phyloP scores from a whole-genome alignment of 768 basidiomycete species.

The Hemileccinum rubropunctum region DNA sequence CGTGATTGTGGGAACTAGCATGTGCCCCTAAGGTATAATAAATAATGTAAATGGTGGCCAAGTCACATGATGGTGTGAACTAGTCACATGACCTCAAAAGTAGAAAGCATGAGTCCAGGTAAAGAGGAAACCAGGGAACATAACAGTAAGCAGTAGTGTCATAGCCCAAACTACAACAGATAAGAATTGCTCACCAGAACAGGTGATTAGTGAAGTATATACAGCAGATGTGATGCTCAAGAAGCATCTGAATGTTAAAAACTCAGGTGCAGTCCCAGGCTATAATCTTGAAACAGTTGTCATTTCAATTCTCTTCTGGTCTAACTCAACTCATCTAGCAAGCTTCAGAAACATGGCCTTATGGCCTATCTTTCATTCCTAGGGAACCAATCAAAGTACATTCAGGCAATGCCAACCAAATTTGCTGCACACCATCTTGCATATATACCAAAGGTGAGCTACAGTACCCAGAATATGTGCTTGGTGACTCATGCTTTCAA shows the following conservation, averaged over 20 bases:
- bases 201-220: constrained; percentile 24
- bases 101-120: too few relatives aligned
- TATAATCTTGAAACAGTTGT: constrained; percentile 15
- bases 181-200: constrained; percentile 8
- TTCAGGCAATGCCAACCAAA: not conserved
- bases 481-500: not conserved
- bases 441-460: constrained; percentile 16
- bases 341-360: constrained; percentile 16
- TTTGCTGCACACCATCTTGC: constrained; percentile 21
- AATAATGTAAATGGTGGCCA: too few relatives aligned
- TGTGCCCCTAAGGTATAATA: too few relatives aligned
- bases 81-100: too few relatives aligned
- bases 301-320: constrained; percentile 24
- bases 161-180: too few relatives aligned
- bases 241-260: constrained; percentile 8
- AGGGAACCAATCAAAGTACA: constrained; percentile 9
- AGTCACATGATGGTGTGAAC: too few relatives aligned
- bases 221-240: constrained; percentile 14
- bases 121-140: too few relatives aligned
- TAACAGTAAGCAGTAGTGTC: too few relatives aligned
- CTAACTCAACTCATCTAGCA: constrained; percentile 23
- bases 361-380: constrained; percentile 14
- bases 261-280: not conserved
- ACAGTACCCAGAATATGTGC: too few relatives aligned
- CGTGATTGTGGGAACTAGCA: too few relatives aligned